Evolutionary conservation across 495 filamentous ascomycete genomes (phyloP), one percentile per base, ranked within the genome.

Genomic region (Letharia columbiana): DNA sequence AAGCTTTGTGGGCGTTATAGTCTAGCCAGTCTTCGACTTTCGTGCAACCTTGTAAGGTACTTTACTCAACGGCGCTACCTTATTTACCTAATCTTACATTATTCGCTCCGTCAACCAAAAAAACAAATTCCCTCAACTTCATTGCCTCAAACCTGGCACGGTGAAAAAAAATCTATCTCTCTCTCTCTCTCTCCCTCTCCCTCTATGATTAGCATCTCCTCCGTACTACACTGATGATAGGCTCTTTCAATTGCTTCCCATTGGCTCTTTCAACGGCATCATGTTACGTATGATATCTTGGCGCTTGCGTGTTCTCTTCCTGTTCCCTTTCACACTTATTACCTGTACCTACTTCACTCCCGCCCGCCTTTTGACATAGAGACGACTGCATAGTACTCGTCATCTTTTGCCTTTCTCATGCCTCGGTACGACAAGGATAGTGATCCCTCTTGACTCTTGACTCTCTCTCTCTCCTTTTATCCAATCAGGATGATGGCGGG

Each of bases 381-480:
- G 40, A 44, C 41, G 7, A 9, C 41, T 33, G 35, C 60, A 47
- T 44, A 9, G 42, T 23, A 49, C 28, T 62, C 60, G 60, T 62
- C 60, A 62, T 44, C 42, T 45, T 20, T 45, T 31, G 42, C 39
- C 5, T 13, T 35, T 45, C 8, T 15, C 41, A 39, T 11, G 7
- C 40, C 41, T 59, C n/a, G 63, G 41, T 54, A 58, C 28, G 41
- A 23, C 63, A 39, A 47, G 63, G 63, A 65, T 65, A 39, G 28
- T 33, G 54, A 65, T 65, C 63, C 61, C 50, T 35, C 63, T 23
- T 12, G 23, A 28, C 23, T 28, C 23, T 28, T 28, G 23, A 64
- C 28, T 47, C 52, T 28, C 23, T 28, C 23, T 28, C 28, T 39
- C 2, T 20, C 18, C 2, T 37, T 28, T 28, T 20, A 57, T 57